Conservation (phyloP, 1,284 basidiomycete species). For the Chalciporus sp. region DNA sequence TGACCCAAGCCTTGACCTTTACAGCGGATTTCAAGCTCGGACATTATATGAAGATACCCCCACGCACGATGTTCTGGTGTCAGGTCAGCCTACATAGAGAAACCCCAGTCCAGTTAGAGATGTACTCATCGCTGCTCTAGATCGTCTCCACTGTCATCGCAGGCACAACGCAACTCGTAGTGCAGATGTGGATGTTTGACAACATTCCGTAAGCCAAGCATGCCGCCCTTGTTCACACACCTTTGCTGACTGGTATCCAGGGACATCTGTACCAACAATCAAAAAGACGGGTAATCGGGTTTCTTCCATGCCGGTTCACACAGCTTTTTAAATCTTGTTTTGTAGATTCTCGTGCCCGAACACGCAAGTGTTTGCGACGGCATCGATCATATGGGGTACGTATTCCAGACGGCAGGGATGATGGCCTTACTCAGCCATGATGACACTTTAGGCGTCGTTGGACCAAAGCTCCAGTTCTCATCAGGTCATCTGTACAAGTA, state of each 20-base stretch:
- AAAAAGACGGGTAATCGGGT: constrained; percentile 34
- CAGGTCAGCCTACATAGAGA: constrained; percentile 30
- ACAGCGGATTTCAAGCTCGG: constrained; percentile 48
- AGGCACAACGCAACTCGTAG: constrained; percentile 41
- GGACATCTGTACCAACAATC: constrained; percentile 34
- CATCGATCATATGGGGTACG: constrained; percentile 40
- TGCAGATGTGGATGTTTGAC: constrained; percentile 49
- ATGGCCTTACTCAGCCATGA: neutral
- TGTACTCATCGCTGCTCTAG: constrained; percentile 8
- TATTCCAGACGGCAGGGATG: neutral
- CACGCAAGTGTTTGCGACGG: constrained; percentile 40
- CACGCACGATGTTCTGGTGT: constrained; percentile 45
- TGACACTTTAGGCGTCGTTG: constrained; percentile 36
- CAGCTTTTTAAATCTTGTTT: neutral
- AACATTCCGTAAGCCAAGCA: constrained; percentile 27
- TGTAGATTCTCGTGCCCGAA: constrained; percentile 39
- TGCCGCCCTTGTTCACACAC: neutral
- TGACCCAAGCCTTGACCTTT: constrained; percentile 45
- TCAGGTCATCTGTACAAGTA: constrained; percentile 37
- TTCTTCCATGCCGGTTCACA: neutral
- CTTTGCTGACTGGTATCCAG: constrained; percentile 13
- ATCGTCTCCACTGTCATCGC: constrained; percentile 45
- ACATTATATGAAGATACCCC: constrained; percentile 56
- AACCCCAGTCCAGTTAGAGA: neutral
- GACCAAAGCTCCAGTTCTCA: constrained; percentile 44